Evolutionary conservation across 1,284 basidiomycete species (phyloP).

Genomic region (Austroboletus rostrupii): DNA sequence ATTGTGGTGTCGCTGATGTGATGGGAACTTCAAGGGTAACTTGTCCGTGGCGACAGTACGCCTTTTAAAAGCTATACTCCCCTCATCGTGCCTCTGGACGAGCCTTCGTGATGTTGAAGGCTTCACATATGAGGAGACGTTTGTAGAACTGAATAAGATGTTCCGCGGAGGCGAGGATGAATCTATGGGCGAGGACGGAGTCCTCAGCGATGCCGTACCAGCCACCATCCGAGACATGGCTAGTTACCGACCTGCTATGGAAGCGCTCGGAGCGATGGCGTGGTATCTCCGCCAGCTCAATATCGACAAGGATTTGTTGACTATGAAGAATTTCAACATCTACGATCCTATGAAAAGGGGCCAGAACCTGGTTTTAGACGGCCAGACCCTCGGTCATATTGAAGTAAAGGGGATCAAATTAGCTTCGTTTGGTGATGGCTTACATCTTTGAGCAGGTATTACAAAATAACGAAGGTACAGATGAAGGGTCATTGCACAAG

Average conservation of each 20-base stretch:
- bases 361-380: constrained; percentile 82
- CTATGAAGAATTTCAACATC: constrained; percentile 93
- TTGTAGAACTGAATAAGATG: constrained; percentile 66
- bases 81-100: constrained; percentile 83
- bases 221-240: constrained; percentile 72
- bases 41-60: constrained; percentile 79
- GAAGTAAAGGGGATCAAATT: constrained; percentile 53
- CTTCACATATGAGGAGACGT: constrained; percentile 67
- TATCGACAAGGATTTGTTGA: constrained; percentile 89
- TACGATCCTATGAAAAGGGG: constrained; percentile 92
- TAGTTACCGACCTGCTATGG: constrained; percentile 64
- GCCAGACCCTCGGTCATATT: constrained; percentile 89
- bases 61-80: constrained; percentile 75
- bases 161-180: constrained; percentile 52
- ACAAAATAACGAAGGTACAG: constrained; percentile 86
- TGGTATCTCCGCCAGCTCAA: constrained; percentile 92
- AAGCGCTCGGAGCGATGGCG: constrained; percentile 85
- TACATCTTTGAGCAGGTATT: constrained; percentile 54
- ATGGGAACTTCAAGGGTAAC: constrained; percentile 55
- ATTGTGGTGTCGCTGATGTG: constrained; percentile 1
- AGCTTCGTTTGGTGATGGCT: constrained; percentile 5
- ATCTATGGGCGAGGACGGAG: constrained; percentile 41
- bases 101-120: constrained; percentile 82
- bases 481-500: constrained; percentile 83
- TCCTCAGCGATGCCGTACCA: constrained; percentile 58